Conservation (phyloP, 1,284 basidiomycete species). For the Moniliella sp. region DNA sequence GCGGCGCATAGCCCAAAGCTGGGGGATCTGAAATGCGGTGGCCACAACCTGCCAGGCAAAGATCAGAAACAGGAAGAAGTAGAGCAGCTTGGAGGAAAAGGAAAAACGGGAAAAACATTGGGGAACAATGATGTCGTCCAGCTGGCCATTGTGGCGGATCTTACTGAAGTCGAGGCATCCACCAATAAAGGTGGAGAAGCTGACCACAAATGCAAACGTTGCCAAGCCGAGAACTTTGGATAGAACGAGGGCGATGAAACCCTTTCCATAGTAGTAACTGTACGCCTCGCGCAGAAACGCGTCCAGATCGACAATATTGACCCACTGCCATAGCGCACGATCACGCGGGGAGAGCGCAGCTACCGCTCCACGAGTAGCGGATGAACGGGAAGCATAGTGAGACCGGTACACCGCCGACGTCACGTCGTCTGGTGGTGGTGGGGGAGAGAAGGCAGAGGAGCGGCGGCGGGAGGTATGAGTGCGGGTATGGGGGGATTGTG, state of each 20-base stretch:
- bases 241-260: slow-evolving; percentile 76
- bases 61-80: slow-evolving; percentile 48
- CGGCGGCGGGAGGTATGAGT: no score
- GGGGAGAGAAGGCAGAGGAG: no score
- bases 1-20: slow-evolving; percentile 70
- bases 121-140: slow-evolving; percentile 20
- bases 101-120: slow-evolving; percentile 50
- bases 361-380: no score
- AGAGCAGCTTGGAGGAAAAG: slow-evolving; percentile 44
- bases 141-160: slow-evolving; percentile 30
- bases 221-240: slow-evolving; percentile 68
- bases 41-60: slow-evolving; percentile 44
- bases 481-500: no score
- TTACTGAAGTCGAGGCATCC: slow-evolving; percentile 83
- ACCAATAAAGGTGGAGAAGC: slow-evolving; percentile 80
- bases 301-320: slow-evolving; percentile 88
- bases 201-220: slow-evolving; percentile 90
- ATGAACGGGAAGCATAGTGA: no score
- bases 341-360: no score
- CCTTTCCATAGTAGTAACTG: slow-evolving; percentile 82
- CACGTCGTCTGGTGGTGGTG: no score
- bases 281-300: slow-evolving; percentile 77
- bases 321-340: slow-evolving; percentile 94
- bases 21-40: slow-evolving; percentile 42
- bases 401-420: no score